Evolutionary conservation across 257 asterid species (phyloP).

Genomic region (Lycium barbarum): DNA sequence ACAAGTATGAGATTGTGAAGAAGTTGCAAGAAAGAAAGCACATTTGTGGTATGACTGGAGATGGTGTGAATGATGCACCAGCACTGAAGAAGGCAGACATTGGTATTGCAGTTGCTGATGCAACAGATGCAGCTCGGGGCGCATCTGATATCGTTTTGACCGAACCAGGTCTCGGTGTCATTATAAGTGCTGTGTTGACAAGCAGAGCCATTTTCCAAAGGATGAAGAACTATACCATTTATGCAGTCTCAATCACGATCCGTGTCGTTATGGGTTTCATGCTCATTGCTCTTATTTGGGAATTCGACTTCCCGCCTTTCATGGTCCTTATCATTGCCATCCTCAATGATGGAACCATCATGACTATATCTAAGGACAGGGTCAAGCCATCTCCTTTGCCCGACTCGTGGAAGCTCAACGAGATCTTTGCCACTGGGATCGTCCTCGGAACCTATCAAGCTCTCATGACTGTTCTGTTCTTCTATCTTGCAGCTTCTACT

Average conservation of each 20-base stretch:
- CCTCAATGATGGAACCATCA: constrained; percentile 56
- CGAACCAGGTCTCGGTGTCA: constrained; percentile 84
- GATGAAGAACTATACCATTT: constrained; percentile 82
- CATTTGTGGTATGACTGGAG: constrained; percentile 94
- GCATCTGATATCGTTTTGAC: constrained; percentile 90
- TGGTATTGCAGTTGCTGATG: constrained; percentile 85
- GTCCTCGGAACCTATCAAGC: constrained; percentile 49
- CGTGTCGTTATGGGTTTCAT: constrained; percentile 57
- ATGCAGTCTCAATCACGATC: constrained; percentile 60
- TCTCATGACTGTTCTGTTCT: constrained; percentile 46
- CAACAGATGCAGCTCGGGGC: constrained; percentile 85
- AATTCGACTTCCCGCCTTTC: constrained; percentile 56
- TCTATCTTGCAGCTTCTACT: constrained; percentile 42
- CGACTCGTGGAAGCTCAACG: constrained; percentile 49
- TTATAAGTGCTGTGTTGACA: constrained; percentile 78
- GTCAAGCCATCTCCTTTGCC: constrained; percentile 54
- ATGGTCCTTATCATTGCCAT: constrained; percentile 58
- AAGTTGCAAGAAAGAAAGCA: constrained; percentile 76
- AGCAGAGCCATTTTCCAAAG: constrained; percentile 92
- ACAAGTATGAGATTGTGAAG: constrained; percentile 85
- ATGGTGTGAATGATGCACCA: constrained; percentile 89
- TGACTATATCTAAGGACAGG: constrained; percentile 52
- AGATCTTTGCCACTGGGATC: constrained; percentile 50
- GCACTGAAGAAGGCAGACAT: constrained; percentile 85
- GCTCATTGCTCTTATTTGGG: constrained; percentile 51